Evolutionary conservation across 1,284 basidiomycete species (phyloP).

Genomic region (Omphalotus olearius): DNA sequence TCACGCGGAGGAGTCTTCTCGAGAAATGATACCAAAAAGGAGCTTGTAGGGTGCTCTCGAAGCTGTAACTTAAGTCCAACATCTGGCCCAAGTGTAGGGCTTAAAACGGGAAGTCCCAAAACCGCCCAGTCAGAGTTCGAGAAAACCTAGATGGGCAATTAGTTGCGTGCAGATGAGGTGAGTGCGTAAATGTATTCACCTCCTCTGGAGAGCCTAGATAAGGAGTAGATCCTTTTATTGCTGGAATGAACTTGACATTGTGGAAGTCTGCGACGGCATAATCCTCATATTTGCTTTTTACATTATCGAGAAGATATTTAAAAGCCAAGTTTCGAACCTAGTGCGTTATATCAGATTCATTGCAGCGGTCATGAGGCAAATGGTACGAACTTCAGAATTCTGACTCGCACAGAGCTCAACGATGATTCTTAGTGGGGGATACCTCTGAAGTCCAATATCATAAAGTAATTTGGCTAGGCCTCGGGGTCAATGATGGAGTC

Average conservation of each 20-base stretch:
- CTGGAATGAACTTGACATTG: constrained; percentile 78
- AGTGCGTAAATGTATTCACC: constrained; percentile 33
- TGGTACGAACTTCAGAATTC: constrained; percentile 33
- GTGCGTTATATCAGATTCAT: neutral
- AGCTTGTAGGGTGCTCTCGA: constrained; percentile 67
- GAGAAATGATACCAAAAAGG: constrained; percentile 62
- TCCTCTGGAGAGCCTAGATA: constrained; percentile 66
- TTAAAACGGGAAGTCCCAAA: constrained; percentile 73
- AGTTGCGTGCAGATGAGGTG: neutral
- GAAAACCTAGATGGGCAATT: constrained; percentile 53
- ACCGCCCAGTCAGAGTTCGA: constrained; percentile 65
- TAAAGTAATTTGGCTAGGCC: constrained; percentile 77
- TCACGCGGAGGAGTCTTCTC: constrained; percentile 60
- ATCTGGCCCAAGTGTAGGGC: constrained; percentile 55
- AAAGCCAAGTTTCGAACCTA: constrained; percentile 56
- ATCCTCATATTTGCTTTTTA: constrained; percentile 56
- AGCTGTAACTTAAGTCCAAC: constrained; percentile 70
- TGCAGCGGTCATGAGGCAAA: neutral
- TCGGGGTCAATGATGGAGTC: neutral
- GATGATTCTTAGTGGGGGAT: constrained; percentile 67
- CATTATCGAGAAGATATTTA: constrained; percentile 76
- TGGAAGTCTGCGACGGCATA: constrained; percentile 55
- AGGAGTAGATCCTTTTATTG: constrained; percentile 46
- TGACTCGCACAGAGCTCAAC: constrained; percentile 62
- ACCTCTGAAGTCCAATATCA: constrained; percentile 71